phyloP scores from a whole-genome alignment of 768 basidiomycete genomes.

The Cubamyces sp. region DNA sequence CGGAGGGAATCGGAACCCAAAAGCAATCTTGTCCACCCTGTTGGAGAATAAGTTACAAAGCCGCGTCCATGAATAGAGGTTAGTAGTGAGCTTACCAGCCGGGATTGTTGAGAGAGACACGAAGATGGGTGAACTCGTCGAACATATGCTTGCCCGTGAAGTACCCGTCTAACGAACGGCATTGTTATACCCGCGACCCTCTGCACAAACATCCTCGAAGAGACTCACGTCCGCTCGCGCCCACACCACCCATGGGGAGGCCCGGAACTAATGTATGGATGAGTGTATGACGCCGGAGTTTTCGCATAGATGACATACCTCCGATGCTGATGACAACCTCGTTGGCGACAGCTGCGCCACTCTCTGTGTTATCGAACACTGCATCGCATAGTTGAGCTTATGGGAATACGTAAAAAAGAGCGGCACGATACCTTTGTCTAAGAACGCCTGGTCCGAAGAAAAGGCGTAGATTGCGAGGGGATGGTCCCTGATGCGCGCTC shows the following conservation, averaged over 20 bases:
- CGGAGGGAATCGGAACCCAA: slow-evolving; percentile 22
- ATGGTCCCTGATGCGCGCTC: slow-evolving; percentile 28
- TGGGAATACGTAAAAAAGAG: slow-evolving; percentile 27
- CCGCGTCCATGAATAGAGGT: not conserved
- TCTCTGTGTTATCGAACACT: slow-evolving; percentile 69
- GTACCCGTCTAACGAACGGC: slow-evolving; percentile 43
- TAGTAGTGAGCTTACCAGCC: slow-evolving; percentile 33
- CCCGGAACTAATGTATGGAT: slow-evolving; percentile 47
- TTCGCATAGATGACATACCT: slow-evolving; percentile 41
- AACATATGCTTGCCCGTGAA: slow-evolving; percentile 74
- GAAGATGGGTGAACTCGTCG: slow-evolving; percentile 73
- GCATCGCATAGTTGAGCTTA: not conserved
- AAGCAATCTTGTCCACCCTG: slow-evolving; percentile 18
- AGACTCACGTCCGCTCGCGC: slow-evolving; percentile 62
- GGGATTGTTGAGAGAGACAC: slow-evolving; percentile 52
- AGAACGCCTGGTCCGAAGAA: slow-evolving; percentile 57
- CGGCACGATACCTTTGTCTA: slow-evolving; percentile 56
- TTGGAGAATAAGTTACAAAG: not conserved
- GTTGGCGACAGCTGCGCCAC: slow-evolving; percentile 69
- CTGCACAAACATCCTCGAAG: too few species aligned
- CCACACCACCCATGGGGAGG: slow-evolving; percentile 67
- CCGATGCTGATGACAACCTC: slow-evolving; percentile 64
- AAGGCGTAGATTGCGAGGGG: slow-evolving; percentile 83
- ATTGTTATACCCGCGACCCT: not conserved
- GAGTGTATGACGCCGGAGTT: not conserved